Evolutionary conservation across 2,329 filamentous ascomycete genomes (phyloP).

Genomic region (Epichloe baconii): DNA sequence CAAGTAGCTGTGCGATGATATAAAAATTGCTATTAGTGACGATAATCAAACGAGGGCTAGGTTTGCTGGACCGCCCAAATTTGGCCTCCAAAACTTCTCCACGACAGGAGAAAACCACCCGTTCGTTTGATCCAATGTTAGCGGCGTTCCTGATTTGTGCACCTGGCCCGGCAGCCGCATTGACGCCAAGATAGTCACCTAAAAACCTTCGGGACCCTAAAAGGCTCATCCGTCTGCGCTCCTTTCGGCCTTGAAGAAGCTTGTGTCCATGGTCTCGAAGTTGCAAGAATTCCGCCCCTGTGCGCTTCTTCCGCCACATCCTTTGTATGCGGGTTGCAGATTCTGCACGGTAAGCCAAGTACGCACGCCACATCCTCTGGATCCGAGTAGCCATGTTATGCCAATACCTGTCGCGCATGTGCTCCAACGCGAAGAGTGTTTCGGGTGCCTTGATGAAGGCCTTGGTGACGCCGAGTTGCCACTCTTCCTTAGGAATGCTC

Average conservation of each 20-base stretch:
- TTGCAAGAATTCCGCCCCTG: conserved; percentile 78
- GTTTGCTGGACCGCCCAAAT: conserved; percentile 91
- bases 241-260: conserved; percentile 73
- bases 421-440: conserved; percentile 89
- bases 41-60: conserved; percentile 71
- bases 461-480: conserved; percentile 93
- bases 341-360: conserved; percentile 82
- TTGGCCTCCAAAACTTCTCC: conserved; percentile 86
- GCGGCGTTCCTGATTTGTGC: conserved; percentile 67
- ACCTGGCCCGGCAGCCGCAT: conserved; percentile 65
- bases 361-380: conserved; percentile 93
- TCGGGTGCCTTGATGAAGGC: conserved; percentile 98
- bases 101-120: conserved; percentile 77
- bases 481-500: conserved; percentile 88
- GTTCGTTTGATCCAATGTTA: conserved; percentile 58
- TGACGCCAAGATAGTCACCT: conserved; percentile 87
- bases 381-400: conserved; percentile 99
- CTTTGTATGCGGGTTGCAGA: conserved; percentile 88
- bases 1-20: conserved; percentile 70
- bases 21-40: conserved; percentile 81
- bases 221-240: conserved; percentile 80
- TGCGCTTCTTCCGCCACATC: conserved; percentile 88
- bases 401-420: conserved; percentile 97
- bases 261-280: conserved; percentile 79
- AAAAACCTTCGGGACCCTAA: conserved; percentile 84